Base-by-base conservation (phyloP, 2,329 filamentous ascomycete genomes). In the Graphilbum fragrans region DNA sequence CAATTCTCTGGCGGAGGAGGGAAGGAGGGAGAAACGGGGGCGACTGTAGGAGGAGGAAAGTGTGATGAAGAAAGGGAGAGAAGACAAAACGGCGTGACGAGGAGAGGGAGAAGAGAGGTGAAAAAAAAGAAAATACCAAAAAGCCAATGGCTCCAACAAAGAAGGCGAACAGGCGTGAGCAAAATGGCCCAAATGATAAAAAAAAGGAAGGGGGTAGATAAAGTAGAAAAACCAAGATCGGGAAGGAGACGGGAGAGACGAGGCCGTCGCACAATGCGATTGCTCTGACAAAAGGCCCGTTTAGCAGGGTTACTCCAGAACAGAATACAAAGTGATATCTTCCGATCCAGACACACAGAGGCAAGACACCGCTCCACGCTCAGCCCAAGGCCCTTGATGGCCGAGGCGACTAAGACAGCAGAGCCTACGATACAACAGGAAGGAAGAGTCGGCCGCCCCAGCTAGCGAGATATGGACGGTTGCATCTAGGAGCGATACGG, bases 1-100 rank as follows among this genome's bases (percentile, higher is more conserved):
- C 37, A 45, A 49, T 48, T n/a, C 17, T 31, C 23, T n/a, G 21
- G 8, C 25, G n/a, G 18, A 12, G 17, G 14, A 18, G 18, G 22
- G 25, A 9, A 11, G 6, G 12, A 27, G 23, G 17, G 31, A 31
- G 11, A 35, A 35, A 22, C 17, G 31, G 2, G 4, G 22, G 9
- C 33, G 27, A 18, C 34, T 17, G 33, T 7, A 10, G 5, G 18
- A 14, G 9, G 21, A 27, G 14, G 4, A 20, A 36, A 21, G 6
- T 19, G 29, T 14, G 12, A 25, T 16, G 36, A 18, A 33, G 33
- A 37, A 4, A 22, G 4, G 29, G 27, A 29, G 7, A 14, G 21
- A 39, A 37, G 19, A 31, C 11, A 17, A 9, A 38, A 23, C 23
- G 18, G 34, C 16, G 22, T 21, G 11, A 27, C 9, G 37, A 19